Evolutionary conservation across 2,329 filamentous ascomycete species (phyloP).

Genomic region (Verticillium isaacii): DNA sequence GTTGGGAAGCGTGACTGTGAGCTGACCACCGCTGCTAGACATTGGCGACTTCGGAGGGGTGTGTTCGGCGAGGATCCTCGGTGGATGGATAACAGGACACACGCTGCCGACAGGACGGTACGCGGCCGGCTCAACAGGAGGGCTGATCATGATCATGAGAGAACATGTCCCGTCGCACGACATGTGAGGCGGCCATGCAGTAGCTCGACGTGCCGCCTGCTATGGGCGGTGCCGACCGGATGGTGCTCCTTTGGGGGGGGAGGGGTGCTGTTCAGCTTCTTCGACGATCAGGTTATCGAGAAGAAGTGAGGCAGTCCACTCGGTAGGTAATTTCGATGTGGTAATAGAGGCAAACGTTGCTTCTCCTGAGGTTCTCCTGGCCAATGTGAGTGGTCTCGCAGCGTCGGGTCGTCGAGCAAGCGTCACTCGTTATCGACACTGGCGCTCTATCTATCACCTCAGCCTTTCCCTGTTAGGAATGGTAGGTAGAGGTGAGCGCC

Average conservation of each 20-base stretch:
- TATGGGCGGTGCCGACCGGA: neutral
- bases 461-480: neutral
- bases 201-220: neutral
- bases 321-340: neutral
- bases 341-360: neutral
- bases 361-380: neutral
- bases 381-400: conserved; percentile 1
- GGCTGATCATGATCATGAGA: neutral
- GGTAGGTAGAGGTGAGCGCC: neutral
- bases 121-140: neutral
- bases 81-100: neutral
- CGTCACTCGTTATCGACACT: neutral
- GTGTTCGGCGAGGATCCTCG: neutral
- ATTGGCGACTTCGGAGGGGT: neutral
- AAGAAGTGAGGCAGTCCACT: neutral
- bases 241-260: neutral
- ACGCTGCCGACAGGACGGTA: neutral
- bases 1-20: neutral
- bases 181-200: neutral
- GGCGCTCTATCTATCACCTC: neutral
- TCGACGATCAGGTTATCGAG: no score
- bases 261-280: neutral
- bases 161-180: neutral
- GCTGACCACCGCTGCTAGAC: neutral
- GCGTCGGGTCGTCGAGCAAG: neutral